phyloP scores from a whole-genome alignment of 2,329 filamentous ascomycete genomes.

The Helotiales sp. region DNA sequence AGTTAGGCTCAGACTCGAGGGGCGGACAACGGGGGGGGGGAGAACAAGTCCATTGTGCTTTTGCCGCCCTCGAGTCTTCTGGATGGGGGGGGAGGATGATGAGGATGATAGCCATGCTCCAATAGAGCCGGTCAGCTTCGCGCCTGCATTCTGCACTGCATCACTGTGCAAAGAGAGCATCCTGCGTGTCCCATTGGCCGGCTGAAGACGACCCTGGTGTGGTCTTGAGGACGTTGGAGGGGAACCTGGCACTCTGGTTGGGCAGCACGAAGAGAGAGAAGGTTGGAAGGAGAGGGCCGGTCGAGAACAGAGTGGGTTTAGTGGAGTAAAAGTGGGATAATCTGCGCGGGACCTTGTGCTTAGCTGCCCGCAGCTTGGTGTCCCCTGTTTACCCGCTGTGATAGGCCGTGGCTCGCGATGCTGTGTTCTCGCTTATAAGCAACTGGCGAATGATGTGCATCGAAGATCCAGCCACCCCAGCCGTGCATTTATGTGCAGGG shows the following conservation, averaged over 20 bases:
- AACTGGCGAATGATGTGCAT: conserved; percentile 29
- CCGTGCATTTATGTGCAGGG: not conserved
- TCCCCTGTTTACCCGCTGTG: conserved; percentile 3
- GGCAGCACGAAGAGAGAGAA: conserved; percentile 24
- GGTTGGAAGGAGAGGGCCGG: not conserved
- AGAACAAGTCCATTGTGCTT: conserved; percentile 12
- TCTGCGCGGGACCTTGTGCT: conserved; percentile 1
- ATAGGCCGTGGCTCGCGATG: conserved; percentile 17
- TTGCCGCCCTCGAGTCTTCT: conserved; percentile 23
- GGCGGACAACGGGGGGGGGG: conserved; percentile 15
- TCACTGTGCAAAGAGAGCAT: conserved; percentile 16
- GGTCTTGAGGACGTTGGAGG: conserved; percentile 26
- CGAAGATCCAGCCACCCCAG: conserved; percentile 16
- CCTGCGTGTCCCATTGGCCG: conserved; percentile 27
- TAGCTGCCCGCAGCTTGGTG: conserved; percentile 15
- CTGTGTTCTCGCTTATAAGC: conserved; percentile 11
- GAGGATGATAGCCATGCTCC: conserved; percentile 19
- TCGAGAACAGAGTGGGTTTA: too few relatives aligned
- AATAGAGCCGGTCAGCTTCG: conserved; percentile 35
- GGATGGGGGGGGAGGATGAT: conserved; percentile 23
- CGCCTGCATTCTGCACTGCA: conserved; percentile 26
- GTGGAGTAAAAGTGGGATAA: not conserved
- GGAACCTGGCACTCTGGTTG: conserved; percentile 34
- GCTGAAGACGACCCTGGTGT: conserved; percentile 16
- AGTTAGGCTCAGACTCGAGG: conserved; percentile 1